Conservation (phyloP, 2,329 filamentous ascomycete species). For the Chrysosphaeria jannelii region DNA sequence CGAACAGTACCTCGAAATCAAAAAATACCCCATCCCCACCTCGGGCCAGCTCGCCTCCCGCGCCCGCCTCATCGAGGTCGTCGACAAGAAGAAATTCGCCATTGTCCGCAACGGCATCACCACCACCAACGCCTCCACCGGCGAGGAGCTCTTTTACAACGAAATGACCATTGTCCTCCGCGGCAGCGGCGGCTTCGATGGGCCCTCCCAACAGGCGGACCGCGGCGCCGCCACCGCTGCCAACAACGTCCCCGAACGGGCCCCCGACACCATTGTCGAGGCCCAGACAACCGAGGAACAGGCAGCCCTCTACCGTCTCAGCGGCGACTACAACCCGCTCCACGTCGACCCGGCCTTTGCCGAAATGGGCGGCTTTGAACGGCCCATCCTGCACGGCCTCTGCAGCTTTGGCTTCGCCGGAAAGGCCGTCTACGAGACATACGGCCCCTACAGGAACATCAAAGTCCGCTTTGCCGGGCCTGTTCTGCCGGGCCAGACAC, state of each 20-base stretch:
- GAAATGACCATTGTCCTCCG: conserved; percentile 82
- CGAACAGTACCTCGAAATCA: conserved; percentile 90
- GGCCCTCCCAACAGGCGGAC: conserved; percentile 44
- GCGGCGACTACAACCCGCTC: conserved; percentile 83
- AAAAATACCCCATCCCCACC: conserved; percentile 75
- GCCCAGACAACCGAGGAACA: conserved; percentile 71
- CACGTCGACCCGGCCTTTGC: conserved; percentile 88
- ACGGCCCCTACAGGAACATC: conserved; percentile 62
- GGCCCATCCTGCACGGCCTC: conserved; percentile 84
- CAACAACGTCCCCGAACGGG: conserved; percentile 48
- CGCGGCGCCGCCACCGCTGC: conserved; percentile 52
- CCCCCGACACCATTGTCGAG: conserved; percentile 58
- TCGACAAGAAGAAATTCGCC: conserved; percentile 82
- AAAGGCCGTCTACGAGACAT: conserved; percentile 68
- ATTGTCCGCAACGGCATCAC: conserved; percentile 53
- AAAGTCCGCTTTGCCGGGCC: conserved; percentile 77
- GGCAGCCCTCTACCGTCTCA: conserved; percentile 75
- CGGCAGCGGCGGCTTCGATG: conserved; percentile 72
- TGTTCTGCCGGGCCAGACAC: conserved; percentile 65
- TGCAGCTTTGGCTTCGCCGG: conserved; percentile 79
- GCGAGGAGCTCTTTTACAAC: conserved; percentile 89
- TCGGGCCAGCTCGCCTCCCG: conserved; percentile 44
- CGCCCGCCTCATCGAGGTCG: conserved; percentile 65
- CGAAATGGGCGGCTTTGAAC: conserved; percentile 84
- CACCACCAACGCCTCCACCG: conserved; percentile 58